These are phyloP conservation scores for Syncephalis fuscata DNA, from an alignment of 371 early-diverging fungal species.

Conservation along the genomic window DNA sequence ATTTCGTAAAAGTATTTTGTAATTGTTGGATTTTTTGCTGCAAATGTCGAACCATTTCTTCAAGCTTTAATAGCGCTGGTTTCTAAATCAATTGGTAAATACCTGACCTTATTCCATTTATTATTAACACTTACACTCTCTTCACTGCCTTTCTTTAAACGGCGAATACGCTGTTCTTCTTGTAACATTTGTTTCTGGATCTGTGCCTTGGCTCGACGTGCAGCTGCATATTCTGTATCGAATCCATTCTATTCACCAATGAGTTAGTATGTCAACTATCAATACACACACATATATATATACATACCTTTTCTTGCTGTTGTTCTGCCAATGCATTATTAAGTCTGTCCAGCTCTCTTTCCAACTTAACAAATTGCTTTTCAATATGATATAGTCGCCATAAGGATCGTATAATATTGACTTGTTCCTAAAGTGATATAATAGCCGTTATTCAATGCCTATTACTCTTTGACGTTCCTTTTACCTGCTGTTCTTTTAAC, in stretches of 20 bases:
- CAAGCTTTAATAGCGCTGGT: constrained; percentile 37
- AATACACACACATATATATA: background rate
- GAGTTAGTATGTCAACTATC: too few species aligned
- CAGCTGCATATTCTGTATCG: too few species aligned
- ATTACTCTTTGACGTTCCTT: background rate
- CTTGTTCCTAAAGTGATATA: constrained; percentile 14
- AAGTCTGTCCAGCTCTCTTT: constrained; percentile 16
- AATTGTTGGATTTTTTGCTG: constrained; percentile 45
- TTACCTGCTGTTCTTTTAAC: constrained; percentile 33
- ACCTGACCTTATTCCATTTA: background rate
- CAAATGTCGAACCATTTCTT: constrained; percentile 52
- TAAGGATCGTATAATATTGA: constrained; percentile 26
- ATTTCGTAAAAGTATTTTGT: constrained; percentile 25
- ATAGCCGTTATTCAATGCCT: too few species aligned
- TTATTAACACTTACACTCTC: background rate
- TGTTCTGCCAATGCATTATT: constrained; percentile 13
- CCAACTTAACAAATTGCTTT: constrained; percentile 27
- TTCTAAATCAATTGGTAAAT: constrained; percentile 5
- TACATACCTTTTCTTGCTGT: constrained; percentile 18
- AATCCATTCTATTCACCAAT: too few species aligned
- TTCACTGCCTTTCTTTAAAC: too few species aligned
- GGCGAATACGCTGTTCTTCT: too few species aligned
- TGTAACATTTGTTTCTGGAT: too few species aligned
- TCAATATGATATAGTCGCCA: constrained; percentile 86
- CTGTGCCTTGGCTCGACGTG: too few species aligned